Conservation (phyloP, 2,329 filamentous ascomycete species). For the Scytalidium lignicola region DNA sequence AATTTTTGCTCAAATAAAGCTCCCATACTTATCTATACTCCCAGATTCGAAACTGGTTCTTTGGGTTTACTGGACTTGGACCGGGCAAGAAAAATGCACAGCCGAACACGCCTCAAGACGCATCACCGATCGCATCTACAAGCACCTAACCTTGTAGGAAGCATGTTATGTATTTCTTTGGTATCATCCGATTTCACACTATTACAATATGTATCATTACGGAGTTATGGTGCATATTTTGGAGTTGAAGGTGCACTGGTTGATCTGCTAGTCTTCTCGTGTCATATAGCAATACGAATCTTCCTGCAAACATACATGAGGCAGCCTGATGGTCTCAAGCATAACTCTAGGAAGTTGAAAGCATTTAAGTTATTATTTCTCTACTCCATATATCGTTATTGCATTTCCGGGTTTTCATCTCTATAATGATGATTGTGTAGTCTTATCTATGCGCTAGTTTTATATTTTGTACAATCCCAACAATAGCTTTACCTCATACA, state of each 20-base stretch:
- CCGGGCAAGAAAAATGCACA: background rate
- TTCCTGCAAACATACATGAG: too few species aligned
- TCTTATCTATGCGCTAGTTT: too few species aligned
- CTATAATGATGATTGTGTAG: too few species aligned
- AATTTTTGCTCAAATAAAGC: background rate
- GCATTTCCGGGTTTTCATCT: too few species aligned
- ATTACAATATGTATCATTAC: background rate
- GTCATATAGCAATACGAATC: background rate
- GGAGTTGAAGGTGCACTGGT: background rate
- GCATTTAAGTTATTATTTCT: too few species aligned
- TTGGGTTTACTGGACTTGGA: constrained; percentile 29
- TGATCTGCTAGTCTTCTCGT: background rate
- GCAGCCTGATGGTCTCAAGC: too few species aligned
- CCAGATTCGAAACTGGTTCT: constrained; percentile 37
- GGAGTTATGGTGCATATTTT: background rate
- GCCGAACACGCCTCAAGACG: constrained; percentile 10
- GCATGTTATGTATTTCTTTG: background rate
- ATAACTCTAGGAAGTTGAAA: too few species aligned
- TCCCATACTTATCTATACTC: constrained; percentile 1
- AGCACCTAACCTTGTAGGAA: background rate
- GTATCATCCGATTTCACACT: too few species aligned
- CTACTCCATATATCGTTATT: too few species aligned
- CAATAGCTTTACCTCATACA: too few species aligned
- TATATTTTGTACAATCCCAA: too few species aligned
- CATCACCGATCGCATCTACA: constrained; percentile 14